Percentiles rank a stretch among this genome's conserved stretches.
These are phyloP conservation scores for Dalbergia cochinchinensis DNA, from an alignment of 306 rosid species.

Conservation along the genomic window DNA sequence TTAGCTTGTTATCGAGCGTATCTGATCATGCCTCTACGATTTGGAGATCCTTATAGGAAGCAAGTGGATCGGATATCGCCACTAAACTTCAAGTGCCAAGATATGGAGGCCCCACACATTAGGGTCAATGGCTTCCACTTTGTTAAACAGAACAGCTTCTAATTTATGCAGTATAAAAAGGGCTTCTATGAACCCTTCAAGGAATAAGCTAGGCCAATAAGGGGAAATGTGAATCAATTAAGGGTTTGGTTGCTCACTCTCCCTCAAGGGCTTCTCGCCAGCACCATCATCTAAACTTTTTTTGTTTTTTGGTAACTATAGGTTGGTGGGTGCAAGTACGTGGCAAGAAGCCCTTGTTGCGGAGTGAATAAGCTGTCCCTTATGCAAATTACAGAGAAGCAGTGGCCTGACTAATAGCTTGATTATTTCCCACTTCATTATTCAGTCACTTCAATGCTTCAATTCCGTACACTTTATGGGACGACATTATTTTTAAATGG, in stretches of 20 bases:
- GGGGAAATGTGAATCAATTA: background rate
- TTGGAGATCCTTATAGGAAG: background rate
- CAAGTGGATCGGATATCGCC: conserved; percentile 1
- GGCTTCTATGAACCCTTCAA: conserved; percentile 23
- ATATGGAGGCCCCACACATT: conserved; percentile 31
- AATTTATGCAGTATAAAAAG: conserved; percentile 28
- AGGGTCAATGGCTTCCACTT: conserved; percentile 1
- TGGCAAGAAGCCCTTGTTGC: conserved; percentile 12
- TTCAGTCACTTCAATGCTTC: background rate
- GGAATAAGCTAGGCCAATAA: conserved; percentile 19
- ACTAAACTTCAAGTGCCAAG: conserved; percentile 21
- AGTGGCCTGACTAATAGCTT: background rate
- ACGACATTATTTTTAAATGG: background rate
- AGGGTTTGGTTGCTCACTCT: conserved; percentile 42
- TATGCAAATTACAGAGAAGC: background rate
- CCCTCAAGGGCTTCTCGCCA: conserved; percentile 41
- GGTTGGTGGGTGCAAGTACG: background rate
- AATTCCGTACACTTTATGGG: background rate
- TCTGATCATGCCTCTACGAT: background rate
- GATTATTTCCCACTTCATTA: background rate
- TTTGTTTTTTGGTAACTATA: no score
- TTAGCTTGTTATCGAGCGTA: background rate
- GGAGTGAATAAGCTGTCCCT: conserved; percentile 18
- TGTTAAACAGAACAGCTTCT: conserved; percentile 3
- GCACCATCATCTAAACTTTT: background rate